Conservation (phyloP, 495 filamentous ascomycete species). For the Penicillium salamii region DNA sequence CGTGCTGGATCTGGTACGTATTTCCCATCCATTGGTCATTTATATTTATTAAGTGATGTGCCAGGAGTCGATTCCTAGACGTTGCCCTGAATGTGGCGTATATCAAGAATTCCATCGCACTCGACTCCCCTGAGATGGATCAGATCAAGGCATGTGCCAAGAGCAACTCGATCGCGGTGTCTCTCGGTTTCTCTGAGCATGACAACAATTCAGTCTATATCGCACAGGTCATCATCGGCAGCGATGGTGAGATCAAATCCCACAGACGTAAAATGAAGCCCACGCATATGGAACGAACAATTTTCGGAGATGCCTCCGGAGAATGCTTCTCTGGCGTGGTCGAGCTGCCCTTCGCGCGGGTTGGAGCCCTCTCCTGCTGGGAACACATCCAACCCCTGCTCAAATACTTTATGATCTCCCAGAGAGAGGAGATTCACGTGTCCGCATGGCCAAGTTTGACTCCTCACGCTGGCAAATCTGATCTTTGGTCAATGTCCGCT, state of each 20-base stretch:
- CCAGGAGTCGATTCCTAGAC: constrained; percentile 46
- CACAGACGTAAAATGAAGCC: constrained; percentile 57
- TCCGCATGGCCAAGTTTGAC: constrained; percentile 54
- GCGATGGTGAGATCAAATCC: constrained; percentile 42
- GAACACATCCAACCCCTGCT: constrained; percentile 60
- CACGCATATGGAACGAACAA: constrained; percentile 60
- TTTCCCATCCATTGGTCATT: too few relatives aligned
- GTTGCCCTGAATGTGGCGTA: constrained; percentile 40
- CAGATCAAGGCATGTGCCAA: constrained; percentile 39
- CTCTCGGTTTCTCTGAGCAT: constrained; percentile 54
- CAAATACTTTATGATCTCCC: constrained; percentile 53
- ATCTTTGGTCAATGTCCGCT: constrained; percentile 32
- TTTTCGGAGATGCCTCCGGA: constrained; percentile 55
- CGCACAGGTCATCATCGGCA: constrained; percentile 50
- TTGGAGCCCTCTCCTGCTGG: constrained; percentile 54
- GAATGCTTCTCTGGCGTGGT: constrained; percentile 42
- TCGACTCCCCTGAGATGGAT: constrained; percentile 47
- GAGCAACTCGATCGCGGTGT: constrained; percentile 44
- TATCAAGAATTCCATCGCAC: constrained; percentile 47
- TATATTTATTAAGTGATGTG: neutral
- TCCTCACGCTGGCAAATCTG: constrained; percentile 17
- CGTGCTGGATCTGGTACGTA: constrained; percentile 55
- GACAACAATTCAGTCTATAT: constrained; percentile 52
- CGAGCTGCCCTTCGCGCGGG: constrained; percentile 38
- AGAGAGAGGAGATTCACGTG: constrained; percentile 54